Evolutionary conservation across 2,329 filamentous ascomycete species (phyloP).

Genomic region (Talaromyces atroroseus): DNA sequence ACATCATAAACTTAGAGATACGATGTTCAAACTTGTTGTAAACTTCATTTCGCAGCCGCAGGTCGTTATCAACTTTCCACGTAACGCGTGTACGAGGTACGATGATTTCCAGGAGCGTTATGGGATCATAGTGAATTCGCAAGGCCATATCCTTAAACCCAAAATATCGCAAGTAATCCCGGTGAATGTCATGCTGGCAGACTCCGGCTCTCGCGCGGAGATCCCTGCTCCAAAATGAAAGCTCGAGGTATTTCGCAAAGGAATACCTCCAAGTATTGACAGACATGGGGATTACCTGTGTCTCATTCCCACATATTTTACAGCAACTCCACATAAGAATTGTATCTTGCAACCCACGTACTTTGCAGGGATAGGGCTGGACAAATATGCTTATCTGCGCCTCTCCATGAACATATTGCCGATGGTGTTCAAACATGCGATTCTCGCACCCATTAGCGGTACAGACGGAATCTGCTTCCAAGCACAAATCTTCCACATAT

Average conservation of each 20-base stretch:
- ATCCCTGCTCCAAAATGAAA: conserved; percentile 90
- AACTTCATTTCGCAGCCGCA: conserved; percentile 87
- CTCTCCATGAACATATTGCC: conserved; percentile 94
- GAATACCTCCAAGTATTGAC: conserved; percentile 96
- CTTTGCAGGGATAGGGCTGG: conserved; percentile 64
- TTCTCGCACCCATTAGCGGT: conserved; percentile 79
- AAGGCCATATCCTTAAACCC: conserved; percentile 79
- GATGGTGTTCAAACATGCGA: conserved; percentile 85
- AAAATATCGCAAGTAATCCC: conserved; percentile 89
- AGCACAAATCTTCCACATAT: conserved; percentile 86
- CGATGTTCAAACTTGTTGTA: conserved; percentile 75
- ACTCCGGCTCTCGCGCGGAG: conserved; percentile 67
- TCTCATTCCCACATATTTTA: conserved; percentile 85
- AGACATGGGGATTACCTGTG: conserved; percentile 84
- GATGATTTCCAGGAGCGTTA: conserved; percentile 89
- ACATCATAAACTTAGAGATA: conserved; percentile 79
- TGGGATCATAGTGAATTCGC: conserved; percentile 84
- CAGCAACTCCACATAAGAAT: conserved; percentile 99
- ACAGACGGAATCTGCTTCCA: conserved; percentile 70
- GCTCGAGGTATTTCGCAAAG: conserved; percentile 95
- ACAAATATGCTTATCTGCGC: conserved; percentile 89
- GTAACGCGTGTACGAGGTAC: conserved; percentile 86
- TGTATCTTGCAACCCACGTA: conserved; percentile 62
- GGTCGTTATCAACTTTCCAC: conserved; percentile 95
- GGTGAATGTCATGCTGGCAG: conserved; percentile 88